Evolutionary conservation across 495 filamentous ascomycete species (phyloP).

Genomic region (Podospora anserina): DNA sequence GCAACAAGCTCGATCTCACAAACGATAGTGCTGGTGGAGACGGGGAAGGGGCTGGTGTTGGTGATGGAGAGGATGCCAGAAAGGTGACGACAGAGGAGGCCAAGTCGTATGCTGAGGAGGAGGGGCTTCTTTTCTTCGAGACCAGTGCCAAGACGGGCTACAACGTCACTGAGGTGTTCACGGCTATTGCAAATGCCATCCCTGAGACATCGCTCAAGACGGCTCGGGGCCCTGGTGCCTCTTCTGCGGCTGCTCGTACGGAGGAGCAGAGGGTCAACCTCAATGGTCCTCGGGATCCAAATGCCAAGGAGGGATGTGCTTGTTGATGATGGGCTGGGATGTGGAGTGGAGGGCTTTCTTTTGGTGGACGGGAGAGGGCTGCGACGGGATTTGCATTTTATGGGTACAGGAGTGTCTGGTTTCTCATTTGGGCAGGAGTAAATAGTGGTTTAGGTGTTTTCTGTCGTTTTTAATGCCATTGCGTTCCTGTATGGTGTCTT

Average conservation of each 20-base stretch:
- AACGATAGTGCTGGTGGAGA: slow-evolving; percentile 51
- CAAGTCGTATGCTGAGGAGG: slow-evolving; percentile 91
- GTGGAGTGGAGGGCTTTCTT: neutral
- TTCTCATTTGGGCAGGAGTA: slow-evolving; percentile 22
- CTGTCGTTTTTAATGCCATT: neutral
- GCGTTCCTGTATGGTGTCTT: neutral
- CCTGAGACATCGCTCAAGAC: slow-evolving; percentile 94
- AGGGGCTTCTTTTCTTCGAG: slow-evolving; percentile 91
- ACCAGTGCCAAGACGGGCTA: slow-evolving; percentile 94
- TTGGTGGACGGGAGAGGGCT: neutral
- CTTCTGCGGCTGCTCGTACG: slow-evolving; percentile 51
- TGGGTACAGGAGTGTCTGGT: slow-evolving; percentile 21
- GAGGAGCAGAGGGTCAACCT: slow-evolving; percentile 72
- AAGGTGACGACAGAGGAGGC: slow-evolving; percentile 86
- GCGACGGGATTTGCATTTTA: slow-evolving; percentile 18
- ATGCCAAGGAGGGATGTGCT: slow-evolving; percentile 88
- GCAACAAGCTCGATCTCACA: slow-evolving; percentile 92
- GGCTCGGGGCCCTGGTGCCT: slow-evolving; percentile 62
- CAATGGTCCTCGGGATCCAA: slow-evolving; percentile 54
- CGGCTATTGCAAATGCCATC: slow-evolving; percentile 96
- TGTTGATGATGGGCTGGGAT: slow-evolving; percentile 51
- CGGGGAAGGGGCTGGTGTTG: slow-evolving; percentile 48
- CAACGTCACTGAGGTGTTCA: slow-evolving; percentile 94
- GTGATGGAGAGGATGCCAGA: slow-evolving; percentile 72
- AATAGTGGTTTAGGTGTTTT: slow-evolving; percentile 16